Evolutionary conservation across 352 stramenopile species (phyloP), one percentile per base, ranked within the genome.

Genomic region (Globisporangium polare): DNA sequence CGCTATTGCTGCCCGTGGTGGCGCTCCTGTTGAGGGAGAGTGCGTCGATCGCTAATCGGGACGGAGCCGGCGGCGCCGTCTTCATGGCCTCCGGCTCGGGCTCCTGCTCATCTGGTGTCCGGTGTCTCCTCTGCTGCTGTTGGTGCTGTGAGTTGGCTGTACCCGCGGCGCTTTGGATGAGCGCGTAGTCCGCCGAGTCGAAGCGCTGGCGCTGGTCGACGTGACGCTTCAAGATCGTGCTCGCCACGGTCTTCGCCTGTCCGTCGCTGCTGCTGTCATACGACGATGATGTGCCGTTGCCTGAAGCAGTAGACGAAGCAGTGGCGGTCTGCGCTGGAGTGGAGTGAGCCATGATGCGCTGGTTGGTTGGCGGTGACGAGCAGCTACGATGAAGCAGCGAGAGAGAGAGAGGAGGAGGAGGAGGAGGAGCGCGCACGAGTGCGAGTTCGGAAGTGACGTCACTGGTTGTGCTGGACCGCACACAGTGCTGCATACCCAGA

Each of bases 121-220:
- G 51, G 24, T 17, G 12, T 39, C 33, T 39, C 33, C 33, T 39
- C 8, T 45, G 7, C 9, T n/a, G 20, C 8, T 45, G 7, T 5
- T n/a, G 20, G 4, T 60, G 31, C 22, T 35, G 50, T 53, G 12
- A 17, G 3, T 26, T 37, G 18, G n/a, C n/a, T n/a, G n/a, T n/a
- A n/a, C n/a, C n/a, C n/a, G n/a, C n/a, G n/a, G 66, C 41, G 10
- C 60, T 66, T 10, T 72, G 60, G n/a, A 68, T 62, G 66, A 91
- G 80, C 31, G 71, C 77, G 59, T 83, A 87, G 59, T 91, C 82
- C 8, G 82, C 82, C 55, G 82, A 91, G 60, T 91, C 82, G 58
- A 91, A 91, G 31, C 82, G 82, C 67, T 90, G 78, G 42, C 81
- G 81, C 43, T 83, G 68, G 43, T 72, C 65, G 10, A 57, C 50